Conservation (phyloP, 495 filamentous ascomycete genomes). For the Acidiella bohemica region DNA sequence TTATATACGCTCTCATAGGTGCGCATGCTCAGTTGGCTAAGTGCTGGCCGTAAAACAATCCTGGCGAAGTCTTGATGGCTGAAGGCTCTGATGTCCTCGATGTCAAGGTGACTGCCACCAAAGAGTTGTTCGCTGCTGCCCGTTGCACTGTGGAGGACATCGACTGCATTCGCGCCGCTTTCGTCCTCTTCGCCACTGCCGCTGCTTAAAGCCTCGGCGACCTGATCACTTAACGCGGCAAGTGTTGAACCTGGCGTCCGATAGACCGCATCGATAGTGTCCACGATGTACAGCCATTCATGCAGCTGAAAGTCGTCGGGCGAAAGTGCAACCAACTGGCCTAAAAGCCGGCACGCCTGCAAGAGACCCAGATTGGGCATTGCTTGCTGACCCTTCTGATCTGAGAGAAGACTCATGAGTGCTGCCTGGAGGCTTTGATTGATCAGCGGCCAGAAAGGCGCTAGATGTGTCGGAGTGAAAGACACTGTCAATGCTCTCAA, state of each 20-base stretch:
- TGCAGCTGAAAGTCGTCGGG: constrained; percentile 93
- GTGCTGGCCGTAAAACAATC: constrained; percentile 70
- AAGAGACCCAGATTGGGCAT: constrained; percentile 63
- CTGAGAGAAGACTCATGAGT: constrained; percentile 59
- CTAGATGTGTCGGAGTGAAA: constrained; percentile 60
- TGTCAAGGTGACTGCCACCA: constrained; percentile 15
- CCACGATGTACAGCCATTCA: constrained; percentile 93
- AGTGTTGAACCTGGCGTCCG: constrained; percentile 58
- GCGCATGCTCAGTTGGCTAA: constrained; percentile 78
- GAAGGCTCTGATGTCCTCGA: constrained; percentile 24
- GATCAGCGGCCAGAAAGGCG: constrained; percentile 76
- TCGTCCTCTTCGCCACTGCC: constrained; percentile 22
- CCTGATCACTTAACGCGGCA: constrained; percentile 68
- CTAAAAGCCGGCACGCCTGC: constrained; percentile 86
- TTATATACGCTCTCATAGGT: constrained; percentile 85
- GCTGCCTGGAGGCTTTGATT: constrained; percentile 76
- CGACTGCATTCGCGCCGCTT: too few relatives aligned
- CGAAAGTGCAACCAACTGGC: constrained; percentile 64
- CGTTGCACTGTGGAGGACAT: background rate
- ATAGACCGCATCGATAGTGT: constrained; percentile 94
- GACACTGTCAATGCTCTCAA: constrained; percentile 67
- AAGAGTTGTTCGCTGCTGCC: constrained; percentile 3
- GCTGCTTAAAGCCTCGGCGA: constrained; percentile 62
- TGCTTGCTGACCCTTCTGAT: constrained; percentile 39
- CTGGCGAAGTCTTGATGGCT: constrained; percentile 25